A percentile compares a stretch with the other conserved stretches of the same genome.
Evolutionary conservation across 495 filamentous ascomycete genomes (phyloP).

Genomic region (Barbatosphaeria neglecta): DNA sequence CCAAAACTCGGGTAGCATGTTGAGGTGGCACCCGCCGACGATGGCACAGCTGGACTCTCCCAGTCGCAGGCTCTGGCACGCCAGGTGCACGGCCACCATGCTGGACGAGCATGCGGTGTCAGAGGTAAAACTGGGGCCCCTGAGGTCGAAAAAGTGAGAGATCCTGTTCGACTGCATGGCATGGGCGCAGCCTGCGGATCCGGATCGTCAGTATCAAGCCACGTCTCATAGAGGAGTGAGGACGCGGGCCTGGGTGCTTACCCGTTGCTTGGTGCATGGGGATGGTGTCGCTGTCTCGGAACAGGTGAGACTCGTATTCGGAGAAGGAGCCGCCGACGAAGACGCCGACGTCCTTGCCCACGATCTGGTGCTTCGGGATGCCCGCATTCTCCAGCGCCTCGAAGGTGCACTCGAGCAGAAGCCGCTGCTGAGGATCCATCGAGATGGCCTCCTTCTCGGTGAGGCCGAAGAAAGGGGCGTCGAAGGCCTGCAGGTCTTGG

Average conservation of each 20-base stretch:
- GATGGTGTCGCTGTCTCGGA: constrained; percentile 57
- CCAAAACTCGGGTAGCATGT: constrained; percentile 44
- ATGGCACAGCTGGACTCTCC: constrained; percentile 38
- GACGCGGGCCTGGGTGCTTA: constrained; percentile 4
- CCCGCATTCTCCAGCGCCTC: constrained; percentile 85
- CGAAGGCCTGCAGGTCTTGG: constrained; percentile 62
- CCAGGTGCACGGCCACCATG: constrained; percentile 51
- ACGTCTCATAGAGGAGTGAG: neutral
- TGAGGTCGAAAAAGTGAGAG: constrained; percentile 45
- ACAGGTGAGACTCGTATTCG: constrained; percentile 74
- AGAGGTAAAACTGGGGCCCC: constrained; percentile 55
- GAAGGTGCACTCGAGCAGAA: constrained; percentile 71
- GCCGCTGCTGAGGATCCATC: constrained; percentile 74
- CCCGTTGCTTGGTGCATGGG: constrained; percentile 38
- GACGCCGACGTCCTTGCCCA: constrained; percentile 64
- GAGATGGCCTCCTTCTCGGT: constrained; percentile 58
- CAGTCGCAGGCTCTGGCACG: constrained; percentile 66
- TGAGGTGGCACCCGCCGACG: constrained; percentile 47
- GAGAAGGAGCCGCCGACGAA: constrained; percentile 81
- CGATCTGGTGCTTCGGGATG: constrained; percentile 64
- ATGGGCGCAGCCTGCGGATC: constrained; percentile 27
- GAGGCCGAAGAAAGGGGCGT: constrained; percentile 82
- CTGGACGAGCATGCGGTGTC: constrained; percentile 87
- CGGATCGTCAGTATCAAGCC: constrained; percentile 8
- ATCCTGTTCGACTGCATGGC: constrained; percentile 53